These are phyloP conservation scores for Candida labiduridarum DNA, from an alignment of 1,139 yeast genomes.

Conservation along the genomic window DNA sequence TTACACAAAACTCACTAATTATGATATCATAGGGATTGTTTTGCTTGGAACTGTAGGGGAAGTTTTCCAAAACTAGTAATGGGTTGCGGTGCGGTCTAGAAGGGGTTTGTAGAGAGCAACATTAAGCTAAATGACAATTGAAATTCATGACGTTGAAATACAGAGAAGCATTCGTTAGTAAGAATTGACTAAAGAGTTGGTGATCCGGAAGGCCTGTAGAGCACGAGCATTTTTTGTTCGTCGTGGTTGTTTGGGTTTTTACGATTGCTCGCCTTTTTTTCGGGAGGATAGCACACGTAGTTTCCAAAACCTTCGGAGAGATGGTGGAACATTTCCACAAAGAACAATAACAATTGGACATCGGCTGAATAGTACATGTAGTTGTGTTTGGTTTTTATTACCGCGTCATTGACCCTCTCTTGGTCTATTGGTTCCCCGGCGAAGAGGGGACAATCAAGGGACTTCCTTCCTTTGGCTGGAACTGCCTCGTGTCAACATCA, in stretches of 20 bases:
- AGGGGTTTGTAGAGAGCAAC: background rate
- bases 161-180: background rate
- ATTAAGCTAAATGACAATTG: background rate
- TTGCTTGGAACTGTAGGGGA: background rate
- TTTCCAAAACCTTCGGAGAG: background rate
- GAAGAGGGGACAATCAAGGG: too few relatives aligned
- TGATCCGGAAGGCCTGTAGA: background rate
- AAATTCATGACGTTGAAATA: background rate
- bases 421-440: too few relatives aligned
- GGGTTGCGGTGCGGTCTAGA: background rate
- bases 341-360: background rate
- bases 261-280: background rate
- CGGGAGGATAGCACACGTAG: background rate
- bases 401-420: too few relatives aligned
- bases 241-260: too few relatives aligned
- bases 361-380: background rate
- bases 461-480: too few relatives aligned
- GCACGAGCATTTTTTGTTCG: too few relatives aligned
- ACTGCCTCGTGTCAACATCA: too few relatives aligned
- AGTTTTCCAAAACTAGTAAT: background rate
- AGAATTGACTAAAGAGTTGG: background rate
- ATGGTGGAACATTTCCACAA: background rate
- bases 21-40: conserved; percentile 4
- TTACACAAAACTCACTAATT: background rate
- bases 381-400: too few relatives aligned